Percentiles rank a stretch among this genome's conserved stretches.
Conservation (phyloP, 768 basidiomycete genomes). For the Suillus discolor region DNA sequence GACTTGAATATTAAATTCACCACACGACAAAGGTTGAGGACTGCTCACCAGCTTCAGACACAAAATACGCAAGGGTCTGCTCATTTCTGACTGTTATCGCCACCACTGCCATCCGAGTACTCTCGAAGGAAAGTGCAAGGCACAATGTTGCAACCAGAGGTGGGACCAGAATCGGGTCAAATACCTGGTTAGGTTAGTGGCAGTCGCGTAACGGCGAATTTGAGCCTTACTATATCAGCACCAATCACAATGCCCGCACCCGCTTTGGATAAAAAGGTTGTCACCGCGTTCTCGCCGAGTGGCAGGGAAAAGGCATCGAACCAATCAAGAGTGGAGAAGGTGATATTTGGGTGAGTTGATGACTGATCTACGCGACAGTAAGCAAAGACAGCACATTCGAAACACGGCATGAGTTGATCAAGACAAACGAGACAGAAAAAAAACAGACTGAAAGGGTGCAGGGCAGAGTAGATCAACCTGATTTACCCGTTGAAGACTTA, state of each 20-base stretch:
- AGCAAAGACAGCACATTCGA: neutral
- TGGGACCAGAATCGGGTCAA: constrained; percentile 63
- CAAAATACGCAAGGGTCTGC: constrained; percentile 51
- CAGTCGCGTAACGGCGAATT: too few relatives aligned
- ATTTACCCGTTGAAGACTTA: neutral
- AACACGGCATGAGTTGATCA: neutral
- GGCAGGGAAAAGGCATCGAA: constrained; percentile 48
- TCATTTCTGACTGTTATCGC: constrained; percentile 57
- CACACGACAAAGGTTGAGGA: neutral
- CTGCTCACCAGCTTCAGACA: constrained; percentile 34
- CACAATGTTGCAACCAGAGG: constrained; percentile 53
- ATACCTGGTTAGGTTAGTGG: constrained; percentile 50
- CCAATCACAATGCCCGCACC: constrained; percentile 65
- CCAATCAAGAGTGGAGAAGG: constrained; percentile 65
- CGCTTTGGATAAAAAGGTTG: constrained; percentile 42
- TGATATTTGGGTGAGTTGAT: constrained; percentile 47
- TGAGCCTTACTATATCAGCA: constrained; percentile 58
- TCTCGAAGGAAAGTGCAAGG: constrained; percentile 28
- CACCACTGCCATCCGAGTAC: constrained; percentile 29
- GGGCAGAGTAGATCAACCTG: neutral
- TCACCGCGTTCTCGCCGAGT: constrained; percentile 19
- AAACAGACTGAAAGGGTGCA: neutral
- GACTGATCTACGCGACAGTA: constrained; percentile 49
- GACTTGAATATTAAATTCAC: neutral
- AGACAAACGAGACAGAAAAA: neutral